Percentiles rank a stretch among this genome's conserved stretches.
Conservation (phyloP, 2,329 filamentous ascomycete genomes). For the Lomentospora prolificans region DNA sequence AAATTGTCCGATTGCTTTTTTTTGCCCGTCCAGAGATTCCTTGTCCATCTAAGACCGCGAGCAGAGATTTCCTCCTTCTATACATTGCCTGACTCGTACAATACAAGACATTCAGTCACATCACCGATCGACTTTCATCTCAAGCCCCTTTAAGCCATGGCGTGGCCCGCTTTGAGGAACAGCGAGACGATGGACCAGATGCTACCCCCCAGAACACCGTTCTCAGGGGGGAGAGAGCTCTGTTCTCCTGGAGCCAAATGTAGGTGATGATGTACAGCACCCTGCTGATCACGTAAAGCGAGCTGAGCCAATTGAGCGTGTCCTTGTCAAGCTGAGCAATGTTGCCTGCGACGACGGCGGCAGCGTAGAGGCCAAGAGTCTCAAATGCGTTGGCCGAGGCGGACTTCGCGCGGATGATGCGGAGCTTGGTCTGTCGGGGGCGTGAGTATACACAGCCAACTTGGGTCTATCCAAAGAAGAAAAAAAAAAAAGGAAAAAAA, state of each 20-base stretch:
- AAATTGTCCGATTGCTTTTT: too few species aligned
- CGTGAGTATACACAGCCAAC: neutral
- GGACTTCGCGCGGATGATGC: conserved; percentile 42
- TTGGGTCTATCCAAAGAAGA: neutral
- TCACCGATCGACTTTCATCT: neutral
- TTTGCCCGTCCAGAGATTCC: too few species aligned
- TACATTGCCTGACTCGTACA: neutral
- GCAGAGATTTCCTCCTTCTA: neutral
- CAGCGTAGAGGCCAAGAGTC: conserved; percentile 32
- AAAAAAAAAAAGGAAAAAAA: neutral
- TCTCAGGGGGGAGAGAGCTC: conserved; percentile 25
- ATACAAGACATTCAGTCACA: neutral
- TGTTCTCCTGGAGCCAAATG: conserved; percentile 31
- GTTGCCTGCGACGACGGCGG: conserved; percentile 35
- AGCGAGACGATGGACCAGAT: conserved; percentile 23
- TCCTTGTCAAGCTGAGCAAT: conserved; percentile 25
- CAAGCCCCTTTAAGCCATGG: conserved; percentile 11
- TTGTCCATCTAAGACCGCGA: too few species aligned
- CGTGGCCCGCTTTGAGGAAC: conserved; percentile 31
- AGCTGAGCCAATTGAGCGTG: conserved; percentile 29
- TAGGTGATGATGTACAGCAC: conserved; percentile 32
- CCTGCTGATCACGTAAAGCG: conserved; percentile 30
- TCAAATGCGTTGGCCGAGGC: conserved; percentile 34
- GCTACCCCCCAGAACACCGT: conserved; percentile 27
- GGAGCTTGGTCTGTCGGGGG: conserved; percentile 39